Base-by-base conservation (phyloP, 2,329 filamentous ascomycete genomes). In the Fusarium devonianum region DNA sequence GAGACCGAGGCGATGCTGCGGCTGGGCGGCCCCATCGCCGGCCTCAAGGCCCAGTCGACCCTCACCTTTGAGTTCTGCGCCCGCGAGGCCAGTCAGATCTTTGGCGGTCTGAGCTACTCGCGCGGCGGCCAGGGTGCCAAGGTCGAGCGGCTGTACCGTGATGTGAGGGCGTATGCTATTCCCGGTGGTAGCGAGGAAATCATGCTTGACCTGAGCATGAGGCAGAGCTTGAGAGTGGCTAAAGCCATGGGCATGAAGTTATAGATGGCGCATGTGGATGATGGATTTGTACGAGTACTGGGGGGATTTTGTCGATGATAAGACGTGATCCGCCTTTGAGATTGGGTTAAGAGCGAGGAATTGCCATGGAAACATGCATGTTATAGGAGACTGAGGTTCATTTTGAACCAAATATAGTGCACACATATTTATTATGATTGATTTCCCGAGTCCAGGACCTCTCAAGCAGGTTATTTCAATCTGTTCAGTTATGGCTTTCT, bases 1-100 rank as follows among this genome's bases (percentile, higher is more conserved):
- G 92, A 97, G 72, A 92, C 88, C 40, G 91, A 97, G 77, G 93
- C 93, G 50, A 97, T 97, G 91, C 79, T 97, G 66, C 90, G 92
- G 64, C 88, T 99, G 7, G 94, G 94, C 34, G 94, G 94, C 25
- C 90, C 93, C 58, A 97, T 97, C 70, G 94, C 94, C 39, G 82
- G 89, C 25, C 82, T 97, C 67, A 99, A 99, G 78, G 94, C 94
- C 1, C 94, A 99, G 74, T 82, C 89, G 30, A 99, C 94, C 2
- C 83, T 90, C 3, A 97, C 92, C 0, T 99, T 97, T 66, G 94
- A 99, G 78, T 97, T 95, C 80, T 99, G 94, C 75, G 94, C 94
- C 22, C 84, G 93, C 53, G 94, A 99, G 77, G 94, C 94, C 12
- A 90, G 87, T 69, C 94, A 99, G 81, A 97, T 99, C 73, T 99